Evolutionary conservation across 2,329 filamentous ascomycete genomes (phyloP), one percentile per base, ranked within the genome.

Genomic region (Hypomyces rosellus): DNA sequence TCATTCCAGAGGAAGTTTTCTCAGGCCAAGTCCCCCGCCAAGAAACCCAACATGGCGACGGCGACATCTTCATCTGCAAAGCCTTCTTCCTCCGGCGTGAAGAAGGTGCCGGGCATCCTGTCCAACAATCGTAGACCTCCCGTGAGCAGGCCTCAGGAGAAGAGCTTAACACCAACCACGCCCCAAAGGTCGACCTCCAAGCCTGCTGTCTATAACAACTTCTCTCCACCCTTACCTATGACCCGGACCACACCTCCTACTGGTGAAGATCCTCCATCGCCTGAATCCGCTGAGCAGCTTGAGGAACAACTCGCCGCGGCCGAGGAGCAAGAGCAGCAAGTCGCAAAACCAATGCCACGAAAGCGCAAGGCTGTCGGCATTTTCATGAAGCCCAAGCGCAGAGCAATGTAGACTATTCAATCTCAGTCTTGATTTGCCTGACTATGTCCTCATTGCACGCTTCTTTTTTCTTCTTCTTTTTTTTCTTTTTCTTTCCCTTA

Each of bases 331-430:
- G 40, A 14, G 38, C 15, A 25, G 30, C 18, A 43, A 20, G 40
- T 30, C 25, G 6, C 47, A 22, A 25, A 39, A 13, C 13, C 36
- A 34, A 33, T 58, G 3, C 46, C 56, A 8, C 63, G 66, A 39
- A 77, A 77, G 57, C 69, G 74, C 48, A 75, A 75, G 57, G 60
- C 65, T 1, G 70, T 73, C 4, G 71, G 72, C 53, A 65, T 78
- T n/a, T 80, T 80, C 54, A 76, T 77, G 73, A 68, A 65, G 41
- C 72, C 67, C 5, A 75, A 74, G 61, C 77, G 71, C 60, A 59
- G 59, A 48, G 53, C 40, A 41, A 36, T 45, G 8, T 51, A 51
- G 38, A 18, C 9, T 30, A 30, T 30, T 4, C 9, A 8, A 30
- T 7, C 6, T 30, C 25, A 13, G 20, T 5, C 12, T 12, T 20